Conservation (phyloP, 2,329 filamentous ascomycete species). For the Trematosphaeria pertusa region DNA sequence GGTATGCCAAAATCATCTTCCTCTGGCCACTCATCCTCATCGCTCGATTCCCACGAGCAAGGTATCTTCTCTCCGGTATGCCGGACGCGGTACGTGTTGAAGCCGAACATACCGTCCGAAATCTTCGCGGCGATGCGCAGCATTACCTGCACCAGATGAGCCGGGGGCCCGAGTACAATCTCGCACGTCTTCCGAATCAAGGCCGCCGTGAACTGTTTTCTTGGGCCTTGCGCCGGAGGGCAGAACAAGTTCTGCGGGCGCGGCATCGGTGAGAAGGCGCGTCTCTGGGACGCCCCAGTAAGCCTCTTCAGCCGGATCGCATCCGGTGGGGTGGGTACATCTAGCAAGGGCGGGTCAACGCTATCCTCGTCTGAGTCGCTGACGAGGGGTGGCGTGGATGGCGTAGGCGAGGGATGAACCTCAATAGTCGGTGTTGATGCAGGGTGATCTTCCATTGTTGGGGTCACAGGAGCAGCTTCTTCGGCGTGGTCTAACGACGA, state of each 20-base stretch:
- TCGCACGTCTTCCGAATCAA: conserved; percentile 80
- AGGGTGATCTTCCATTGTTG: conserved; percentile 25
- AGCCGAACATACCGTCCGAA: conserved; percentile 54
- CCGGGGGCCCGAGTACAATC: conserved; percentile 79
- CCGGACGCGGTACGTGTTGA: conserved; percentile 42
- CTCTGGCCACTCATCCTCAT: conserved; percentile 57
- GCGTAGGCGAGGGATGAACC: conserved; percentile 38
- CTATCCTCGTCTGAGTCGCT: conserved; percentile 54
- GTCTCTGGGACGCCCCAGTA: conserved; percentile 63
- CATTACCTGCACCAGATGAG: conserved; percentile 79
- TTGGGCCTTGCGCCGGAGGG: conserved; percentile 51
- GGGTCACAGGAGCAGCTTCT: conserved; percentile 28
- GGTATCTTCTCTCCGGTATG: conserved; percentile 41
- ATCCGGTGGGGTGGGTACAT: conserved; percentile 50
- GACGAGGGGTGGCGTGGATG: conserved; percentile 55
- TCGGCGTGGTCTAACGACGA: conserved; percentile 22
- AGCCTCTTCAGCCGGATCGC: conserved; percentile 46
- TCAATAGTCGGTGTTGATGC: conserved; percentile 26
- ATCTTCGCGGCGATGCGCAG: conserved; percentile 82
- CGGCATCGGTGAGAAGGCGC: conserved; percentile 71
- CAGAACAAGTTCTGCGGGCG: conserved; percentile 71
- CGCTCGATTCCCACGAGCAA: conserved; percentile 66
- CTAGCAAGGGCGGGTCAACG: conserved; percentile 47
- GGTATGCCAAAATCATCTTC: conserved; percentile 66
- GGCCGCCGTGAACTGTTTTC: conserved; percentile 54